phyloP scores from a whole-genome alignment of 495 filamentous ascomycete species.

The Aspergillus kassunensis region DNA sequence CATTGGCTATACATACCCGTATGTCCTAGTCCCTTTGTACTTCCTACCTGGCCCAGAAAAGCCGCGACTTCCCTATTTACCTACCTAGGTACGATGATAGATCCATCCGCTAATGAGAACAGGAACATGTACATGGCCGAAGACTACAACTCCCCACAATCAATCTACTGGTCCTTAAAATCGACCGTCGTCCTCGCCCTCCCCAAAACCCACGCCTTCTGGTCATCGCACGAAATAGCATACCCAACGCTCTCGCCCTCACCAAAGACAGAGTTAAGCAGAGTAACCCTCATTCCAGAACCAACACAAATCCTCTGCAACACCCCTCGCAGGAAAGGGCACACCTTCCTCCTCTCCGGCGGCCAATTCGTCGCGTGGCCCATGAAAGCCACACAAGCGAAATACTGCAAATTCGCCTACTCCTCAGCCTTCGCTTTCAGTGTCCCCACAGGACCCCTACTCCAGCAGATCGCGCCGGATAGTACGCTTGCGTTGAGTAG shows the following conservation, averaged over 20 bases:
- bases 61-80: no score
- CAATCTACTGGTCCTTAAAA: conserved; percentile 6
- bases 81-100: no score
- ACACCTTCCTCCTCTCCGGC: conserved; percentile 6
- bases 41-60: no score
- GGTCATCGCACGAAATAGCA: neutral
- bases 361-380: conserved; percentile 13
- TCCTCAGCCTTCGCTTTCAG: conserved; percentile 5
- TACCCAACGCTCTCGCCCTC: no score
- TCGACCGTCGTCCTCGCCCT: neutral
- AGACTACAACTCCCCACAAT: conserved; percentile 10
- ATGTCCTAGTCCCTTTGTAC: neutral
- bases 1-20: conserved; percentile 9
- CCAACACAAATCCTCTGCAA: conserved; percentile 6
- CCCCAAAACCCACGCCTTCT: neutral
- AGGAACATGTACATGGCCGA: conserved; percentile 14
- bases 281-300: neutral
- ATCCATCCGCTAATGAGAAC: neutral
- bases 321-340: neutral
- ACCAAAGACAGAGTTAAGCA: neutral
- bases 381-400: conserved; percentile 5
- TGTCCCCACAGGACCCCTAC: neutral
- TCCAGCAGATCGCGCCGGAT: conserved; percentile 7
- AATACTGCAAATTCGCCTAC: conserved; percentile 12
- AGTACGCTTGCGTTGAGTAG: conserved; percentile 1